These are phyloP conservation scores for Saitozyma podzolica DNA, from an alignment of 768 basidiomycete species.

Conservation along the genomic window DNA sequence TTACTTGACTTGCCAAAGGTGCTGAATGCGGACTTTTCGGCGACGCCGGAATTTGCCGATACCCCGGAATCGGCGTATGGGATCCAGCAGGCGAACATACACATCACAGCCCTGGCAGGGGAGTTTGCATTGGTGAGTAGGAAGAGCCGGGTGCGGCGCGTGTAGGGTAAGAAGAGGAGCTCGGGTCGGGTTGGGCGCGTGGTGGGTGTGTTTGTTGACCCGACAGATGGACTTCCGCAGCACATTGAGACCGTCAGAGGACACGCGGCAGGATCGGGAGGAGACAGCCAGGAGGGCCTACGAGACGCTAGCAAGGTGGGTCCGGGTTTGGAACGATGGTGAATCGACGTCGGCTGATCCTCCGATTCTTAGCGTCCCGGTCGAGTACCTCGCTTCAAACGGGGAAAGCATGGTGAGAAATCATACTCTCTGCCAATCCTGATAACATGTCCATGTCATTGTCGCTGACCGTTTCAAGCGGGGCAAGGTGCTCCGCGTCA, in stretches of 20 bases:
- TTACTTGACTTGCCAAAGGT: slow-evolving; percentile 19
- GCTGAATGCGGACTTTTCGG: slow-evolving; percentile 15
- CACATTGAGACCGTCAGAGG: slow-evolving; percentile 21
- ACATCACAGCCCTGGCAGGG: slow-evolving; percentile 34
- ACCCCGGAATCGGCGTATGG: slow-evolving; percentile 25
- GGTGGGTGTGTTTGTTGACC: too few species aligned
- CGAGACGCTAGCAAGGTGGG: slow-evolving; percentile 25
- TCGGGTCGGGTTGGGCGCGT: too few species aligned
- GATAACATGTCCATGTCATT: neutral
- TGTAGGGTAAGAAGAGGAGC: slow-evolving; percentile 1
- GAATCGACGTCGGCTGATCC: neutral
- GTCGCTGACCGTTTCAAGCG: slow-evolving; percentile 13
- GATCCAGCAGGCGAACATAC: slow-evolving; percentile 38
- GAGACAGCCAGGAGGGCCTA: slow-evolving; percentile 31
- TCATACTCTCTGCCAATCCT: neutral
- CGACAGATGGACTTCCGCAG: slow-evolving; percentile 34
- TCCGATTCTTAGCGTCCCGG: slow-evolving; percentile 20
- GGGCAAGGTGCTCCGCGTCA: slow-evolving; percentile 37
- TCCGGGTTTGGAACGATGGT: neutral
- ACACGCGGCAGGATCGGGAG: slow-evolving; percentile 28
- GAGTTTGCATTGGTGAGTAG: slow-evolving; percentile 39
- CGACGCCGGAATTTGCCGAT: slow-evolving; percentile 7
- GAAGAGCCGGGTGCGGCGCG: neutral
- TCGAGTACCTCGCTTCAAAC: slow-evolving; percentile 40
- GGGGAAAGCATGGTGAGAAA: slow-evolving; percentile 41